Conservation (phyloP, 345 rosid species). For the Firmiana major region DNA sequence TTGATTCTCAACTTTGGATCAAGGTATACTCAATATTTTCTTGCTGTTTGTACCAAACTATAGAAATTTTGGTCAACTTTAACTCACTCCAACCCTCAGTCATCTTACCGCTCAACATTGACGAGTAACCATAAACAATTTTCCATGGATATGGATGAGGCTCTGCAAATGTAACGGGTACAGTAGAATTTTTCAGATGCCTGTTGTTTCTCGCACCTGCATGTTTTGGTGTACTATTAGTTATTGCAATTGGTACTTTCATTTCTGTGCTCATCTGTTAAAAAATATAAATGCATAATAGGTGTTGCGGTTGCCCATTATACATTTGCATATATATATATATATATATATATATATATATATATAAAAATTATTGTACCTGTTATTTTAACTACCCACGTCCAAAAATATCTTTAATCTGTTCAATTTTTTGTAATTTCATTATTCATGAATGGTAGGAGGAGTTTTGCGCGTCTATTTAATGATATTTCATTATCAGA, state of each 20-base stretch:
- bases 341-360: no score
- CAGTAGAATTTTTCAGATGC: background rate
- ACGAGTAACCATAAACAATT: background rate
- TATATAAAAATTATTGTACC: no score
- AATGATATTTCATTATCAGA: background rate
- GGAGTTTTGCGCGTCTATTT: no score
- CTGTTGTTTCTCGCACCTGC: background rate
- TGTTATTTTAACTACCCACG: no score
- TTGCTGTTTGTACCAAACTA: background rate
- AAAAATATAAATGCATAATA: no score
- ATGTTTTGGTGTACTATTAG: background rate
- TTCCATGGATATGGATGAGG: background rate
- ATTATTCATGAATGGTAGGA: background rate
- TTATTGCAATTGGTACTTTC: background rate
- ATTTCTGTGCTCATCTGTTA: background rate
- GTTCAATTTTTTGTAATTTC: background rate
- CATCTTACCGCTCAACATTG: background rate
- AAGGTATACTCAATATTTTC: background rate
- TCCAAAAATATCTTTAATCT: background rate
- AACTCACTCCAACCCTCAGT: background rate
- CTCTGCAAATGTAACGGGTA: background rate
- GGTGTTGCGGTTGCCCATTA: no score
- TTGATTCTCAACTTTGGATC: constrained; percentile 1
- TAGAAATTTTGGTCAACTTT: background rate
- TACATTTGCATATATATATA: no score